Base-by-base conservation (phyloP, 768 basidiomycete genomes). In the Boletus subparvulus region DNA sequence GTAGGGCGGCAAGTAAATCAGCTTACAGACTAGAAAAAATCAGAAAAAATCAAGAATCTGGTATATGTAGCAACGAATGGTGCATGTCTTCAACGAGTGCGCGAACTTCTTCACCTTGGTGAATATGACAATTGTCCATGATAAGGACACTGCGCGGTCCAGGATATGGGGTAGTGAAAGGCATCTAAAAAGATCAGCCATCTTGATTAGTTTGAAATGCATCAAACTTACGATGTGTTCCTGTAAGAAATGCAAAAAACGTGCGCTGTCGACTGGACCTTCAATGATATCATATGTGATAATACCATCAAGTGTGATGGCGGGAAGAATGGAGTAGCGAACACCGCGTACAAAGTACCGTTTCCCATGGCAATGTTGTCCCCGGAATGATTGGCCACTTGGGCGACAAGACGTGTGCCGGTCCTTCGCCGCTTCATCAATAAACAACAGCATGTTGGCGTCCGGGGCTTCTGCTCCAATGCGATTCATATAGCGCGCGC, bases 1-100 rank as follows among this genome's bases (percentile, higher is more conserved):
- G 45, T 53, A 59, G 0, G 71, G 71, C 0, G 67, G 69, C 1
- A 74, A 52, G 44, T 56, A 72, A 21, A 69, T 61, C 6, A 71
- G 65, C 10, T 62, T 65, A 33, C 63, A 70, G 0, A 61, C 67
- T 64, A 54, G 1, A 47, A 14, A 6, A 4, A 7, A 24, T 49
- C 12, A 54, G 33, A 17, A 28, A 7, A 30, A 21, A 21, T 21
- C 21, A 21, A 21, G 21, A 21, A 21, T 21, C 21, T 21, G 2
- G 6, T 6, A 32, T 21, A 3, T 16, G 4, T 9, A 16, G 1
- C 1, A 21, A 47, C 14, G 50, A n/a, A 70, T 51, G 5, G 56
- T 65, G 45, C 61, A 68, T 32, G 47, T 61, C 61, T 47, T n/a
- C n/a, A n/a, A n/a, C n/a, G n/a, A n/a, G n/a, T n/a, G 41, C 35